Evolutionary conservation across 768 basidiomycete species (phyloP), one percentile per base, ranked within the genome.

Genomic region (Lyophyllum shimeji): DNA sequence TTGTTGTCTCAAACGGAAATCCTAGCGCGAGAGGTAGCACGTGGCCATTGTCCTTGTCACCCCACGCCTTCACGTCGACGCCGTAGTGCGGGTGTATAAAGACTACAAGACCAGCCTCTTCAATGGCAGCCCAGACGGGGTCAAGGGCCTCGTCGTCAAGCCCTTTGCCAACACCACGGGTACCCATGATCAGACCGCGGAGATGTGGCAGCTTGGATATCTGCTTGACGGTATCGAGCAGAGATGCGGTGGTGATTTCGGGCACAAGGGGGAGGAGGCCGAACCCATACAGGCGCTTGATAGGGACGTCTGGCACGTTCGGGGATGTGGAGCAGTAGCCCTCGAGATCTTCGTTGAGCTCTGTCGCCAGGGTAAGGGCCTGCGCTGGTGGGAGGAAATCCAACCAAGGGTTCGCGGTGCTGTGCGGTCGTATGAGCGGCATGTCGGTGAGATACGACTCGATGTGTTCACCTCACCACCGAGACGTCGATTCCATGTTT

Each of bases 41-140:
- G 60, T 95, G 93, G 0, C 93, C 93, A 61, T 95, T 94, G 40
- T 85, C 81, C 57, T 76, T 82, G 53, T 84, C 79, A 1, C 92
- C 92, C 80, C 89, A 95, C 3, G 82, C 83, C 44, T 79, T 80
- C n/a, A 72, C 71, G 61, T 86, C 86, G 21, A 95, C 82, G 11
- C 90, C 90, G 66, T 94, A 94, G 67, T 95, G 93, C 7, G 91
- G 92, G 63, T 93, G 92, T 27, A 95, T 68, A 74, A 95, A 95
- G 20, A 89, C 82, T 20, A 91, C 86, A 8, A 95, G 80, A 2
- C 81, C 82, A 1, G 84, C 78, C 43, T 79, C 73, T 53, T 86
- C 84, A 39, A 95, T 79, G 15, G 89, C 87, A n/a, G 77, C 80
- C 90, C 91, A 95, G 13, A 95, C 77, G 0, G 87, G 86, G 62